phyloP scores from a whole-genome alignment of 2,329 filamentous ascomycete genomes.

The Talaromyces atroroseus region DNA sequence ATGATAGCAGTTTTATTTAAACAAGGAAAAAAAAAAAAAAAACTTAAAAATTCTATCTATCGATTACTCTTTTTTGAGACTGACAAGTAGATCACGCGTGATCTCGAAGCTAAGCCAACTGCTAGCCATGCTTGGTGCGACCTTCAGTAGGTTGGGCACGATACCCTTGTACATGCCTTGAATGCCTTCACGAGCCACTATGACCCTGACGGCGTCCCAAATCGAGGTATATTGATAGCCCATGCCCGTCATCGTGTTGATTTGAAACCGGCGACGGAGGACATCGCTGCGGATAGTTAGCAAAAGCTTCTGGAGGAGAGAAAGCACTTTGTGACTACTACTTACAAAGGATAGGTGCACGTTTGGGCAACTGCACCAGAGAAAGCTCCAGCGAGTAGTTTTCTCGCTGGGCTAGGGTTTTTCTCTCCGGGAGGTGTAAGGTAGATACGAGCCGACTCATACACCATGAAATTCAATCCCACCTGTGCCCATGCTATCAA shows the following conservation, averaged over 20 bases:
- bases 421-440: constrained; percentile 83
- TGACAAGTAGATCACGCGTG: constrained; percentile 77
- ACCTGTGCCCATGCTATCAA: constrained; percentile 50
- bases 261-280: constrained; percentile 86
- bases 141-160: constrained; percentile 89
- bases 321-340: constrained; percentile 30
- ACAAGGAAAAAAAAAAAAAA: constrained; percentile 1
- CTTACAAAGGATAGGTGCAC: constrained; percentile 96
- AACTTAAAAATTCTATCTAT: too few relatives aligned
- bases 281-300: constrained; percentile 61
- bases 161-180: constrained; percentile 93
- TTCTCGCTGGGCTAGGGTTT: constrained; percentile 72
- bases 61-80: constrained; percentile 36
- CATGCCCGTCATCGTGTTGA: constrained; percentile 99
- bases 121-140: constrained; percentile 96
- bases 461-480: constrained; percentile 97
- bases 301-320: background rate
- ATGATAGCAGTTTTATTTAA: background rate
- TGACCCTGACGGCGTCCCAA: constrained; percentile 73
- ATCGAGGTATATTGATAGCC: constrained; percentile 92
- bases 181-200: constrained; percentile 76
- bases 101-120: constrained; percentile 98
- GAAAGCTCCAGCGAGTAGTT: constrained; percentile 82
- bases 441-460: constrained; percentile 78
- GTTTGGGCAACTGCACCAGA: constrained; percentile 97